Conservation (phyloP, 352 stramenopile species). For the Phytopythium vexans region DNA sequence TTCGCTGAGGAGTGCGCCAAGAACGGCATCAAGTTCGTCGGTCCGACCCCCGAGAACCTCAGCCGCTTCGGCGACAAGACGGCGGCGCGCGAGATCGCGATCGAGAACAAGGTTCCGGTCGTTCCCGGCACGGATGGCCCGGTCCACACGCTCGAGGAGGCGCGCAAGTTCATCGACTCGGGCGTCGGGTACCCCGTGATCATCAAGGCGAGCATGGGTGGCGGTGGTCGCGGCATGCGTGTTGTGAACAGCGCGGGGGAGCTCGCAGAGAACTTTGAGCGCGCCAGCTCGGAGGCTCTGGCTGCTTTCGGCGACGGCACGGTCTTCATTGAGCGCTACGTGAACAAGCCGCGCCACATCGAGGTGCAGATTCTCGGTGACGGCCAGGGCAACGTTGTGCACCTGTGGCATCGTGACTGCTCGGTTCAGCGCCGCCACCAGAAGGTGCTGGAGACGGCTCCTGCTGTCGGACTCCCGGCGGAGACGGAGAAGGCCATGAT, state of each 20-base stretch:
- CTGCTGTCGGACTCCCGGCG: slow-evolving; percentile 78
- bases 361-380: slow-evolving; percentile 98
- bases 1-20: slow-evolving; percentile 92
- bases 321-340: slow-evolving; percentile 96
- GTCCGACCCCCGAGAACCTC: slow-evolving; percentile 93
- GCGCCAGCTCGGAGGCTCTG: slow-evolving; percentile 82
- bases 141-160: slow-evolving; percentile 87
- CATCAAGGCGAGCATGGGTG: slow-evolving; percentile 98
- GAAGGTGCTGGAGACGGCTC: slow-evolving; percentile 96
- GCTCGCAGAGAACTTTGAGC: slow-evolving; percentile 86
- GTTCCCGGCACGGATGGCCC: slow-evolving; percentile 89
- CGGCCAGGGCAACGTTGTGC: slow-evolving; percentile 91
- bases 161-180: slow-evolving; percentile 87
- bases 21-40: slow-evolving; percentile 94
- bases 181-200: slow-evolving; percentile 95
- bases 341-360: slow-evolving; percentile 95
- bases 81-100: slow-evolving; percentile 83
- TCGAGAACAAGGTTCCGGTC: slow-evolving; percentile 86
- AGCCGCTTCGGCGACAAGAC: slow-evolving; percentile 89
- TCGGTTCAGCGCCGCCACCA: slow-evolving; percentile 97
- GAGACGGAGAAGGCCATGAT: slow-evolving; percentile 91
- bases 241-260: slow-evolving; percentile 84
- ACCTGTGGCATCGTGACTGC: slow-evolving; percentile 97
- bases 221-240: slow-evolving; percentile 96
- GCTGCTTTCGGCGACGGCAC: slow-evolving; percentile 93